These are phyloP conservation scores for Mucor circinelloides DNA, from an alignment of 371 early-diverging fungal species.

Conservation along the genomic window DNA sequence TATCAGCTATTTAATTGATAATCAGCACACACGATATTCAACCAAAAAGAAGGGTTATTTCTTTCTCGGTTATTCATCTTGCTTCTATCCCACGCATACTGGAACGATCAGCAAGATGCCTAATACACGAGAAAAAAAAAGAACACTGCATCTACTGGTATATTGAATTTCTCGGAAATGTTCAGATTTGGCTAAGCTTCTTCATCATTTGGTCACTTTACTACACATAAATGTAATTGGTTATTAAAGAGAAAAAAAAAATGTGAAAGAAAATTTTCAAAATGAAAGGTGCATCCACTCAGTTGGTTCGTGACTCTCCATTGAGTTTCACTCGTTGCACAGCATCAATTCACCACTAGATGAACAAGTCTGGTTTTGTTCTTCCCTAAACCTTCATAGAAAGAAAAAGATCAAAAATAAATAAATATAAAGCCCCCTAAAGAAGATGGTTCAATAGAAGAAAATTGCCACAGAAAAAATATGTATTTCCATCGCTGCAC, in stretches of 20 bases:
- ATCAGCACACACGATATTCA: not conserved
- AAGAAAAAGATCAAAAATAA: not conserved
- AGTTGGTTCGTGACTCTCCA: not conserved
- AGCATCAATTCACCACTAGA: not conserved
- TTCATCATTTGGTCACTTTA: conserved; percentile 12
- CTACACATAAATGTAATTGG: not conserved
- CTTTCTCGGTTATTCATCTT: not conserved
- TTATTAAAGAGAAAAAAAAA: not conserved
- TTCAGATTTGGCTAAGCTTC: conserved; percentile 20
- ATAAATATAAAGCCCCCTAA: not conserved
- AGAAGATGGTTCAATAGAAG: not conserved
- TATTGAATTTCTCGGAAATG: not conserved
- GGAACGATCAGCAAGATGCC: not conserved
- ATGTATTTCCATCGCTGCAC: not conserved
- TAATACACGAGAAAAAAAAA: not conserved
- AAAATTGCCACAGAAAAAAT: not conserved
- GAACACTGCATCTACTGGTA: not conserved
- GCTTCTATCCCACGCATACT: not conserved
- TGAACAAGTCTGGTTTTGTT: not conserved
- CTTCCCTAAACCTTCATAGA: not conserved
- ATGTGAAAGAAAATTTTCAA: not conserved
- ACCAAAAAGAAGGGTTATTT: not conserved
- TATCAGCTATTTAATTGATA: conserved; percentile 9
- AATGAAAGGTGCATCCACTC: not conserved
- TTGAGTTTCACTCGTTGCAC: not conserved